Conservation (phyloP, 257 asterid genomes). For the Plantago major region DNA sequence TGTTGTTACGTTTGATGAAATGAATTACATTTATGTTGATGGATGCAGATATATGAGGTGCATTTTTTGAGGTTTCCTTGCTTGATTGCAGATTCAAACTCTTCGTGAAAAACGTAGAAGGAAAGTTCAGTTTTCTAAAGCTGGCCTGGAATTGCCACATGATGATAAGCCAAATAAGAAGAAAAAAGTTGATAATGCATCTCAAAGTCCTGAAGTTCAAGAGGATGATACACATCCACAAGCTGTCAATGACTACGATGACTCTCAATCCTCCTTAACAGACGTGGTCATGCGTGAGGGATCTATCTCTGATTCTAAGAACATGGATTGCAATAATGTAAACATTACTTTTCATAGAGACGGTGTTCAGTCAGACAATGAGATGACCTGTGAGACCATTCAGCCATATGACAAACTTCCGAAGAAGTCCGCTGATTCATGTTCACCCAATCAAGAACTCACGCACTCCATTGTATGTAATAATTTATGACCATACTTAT, state of each 20-base stretch:
- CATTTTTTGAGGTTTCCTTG: slow-evolving; percentile 12
- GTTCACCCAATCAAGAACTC: slow-evolving; percentile 23
- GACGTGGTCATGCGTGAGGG: slow-evolving; percentile 16
- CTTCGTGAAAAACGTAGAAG: slow-evolving; percentile 73
- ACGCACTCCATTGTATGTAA: slow-evolving; percentile 35
- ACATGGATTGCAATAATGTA: slow-evolving; percentile 14
- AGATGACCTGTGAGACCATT: slow-evolving; percentile 24
- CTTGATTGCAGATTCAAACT: slow-evolving; percentile 63
- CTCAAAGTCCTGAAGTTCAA: slow-evolving; percentile 24
- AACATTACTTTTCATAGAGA: slow-evolving; percentile 22
- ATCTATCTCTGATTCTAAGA: slow-evolving; percentile 19
- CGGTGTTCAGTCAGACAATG: slow-evolving; percentile 23
- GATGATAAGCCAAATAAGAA: slow-evolving; percentile 41
- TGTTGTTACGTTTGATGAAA: slow-evolving; percentile 21
- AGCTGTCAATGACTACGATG: slow-evolving; percentile 7
- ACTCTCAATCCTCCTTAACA: slow-evolving; percentile 25
- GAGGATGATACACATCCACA: slow-evolving; percentile 24
- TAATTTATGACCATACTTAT: slow-evolving; percentile 1
- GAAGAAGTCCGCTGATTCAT: slow-evolving; percentile 19
- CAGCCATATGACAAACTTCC: slow-evolving; percentile 25
- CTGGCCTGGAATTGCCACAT: slow-evolving; percentile 55
- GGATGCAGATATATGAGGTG: background rate
- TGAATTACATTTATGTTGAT: slow-evolving; percentile 4
- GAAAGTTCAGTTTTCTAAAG: slow-evolving; percentile 65
- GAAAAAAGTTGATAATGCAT: slow-evolving; percentile 29